These are phyloP conservation scores for Pyrrhoderma noxium DNA, from an alignment of 1,284 basidiomycete genomes.

Conservation along the genomic window DNA sequence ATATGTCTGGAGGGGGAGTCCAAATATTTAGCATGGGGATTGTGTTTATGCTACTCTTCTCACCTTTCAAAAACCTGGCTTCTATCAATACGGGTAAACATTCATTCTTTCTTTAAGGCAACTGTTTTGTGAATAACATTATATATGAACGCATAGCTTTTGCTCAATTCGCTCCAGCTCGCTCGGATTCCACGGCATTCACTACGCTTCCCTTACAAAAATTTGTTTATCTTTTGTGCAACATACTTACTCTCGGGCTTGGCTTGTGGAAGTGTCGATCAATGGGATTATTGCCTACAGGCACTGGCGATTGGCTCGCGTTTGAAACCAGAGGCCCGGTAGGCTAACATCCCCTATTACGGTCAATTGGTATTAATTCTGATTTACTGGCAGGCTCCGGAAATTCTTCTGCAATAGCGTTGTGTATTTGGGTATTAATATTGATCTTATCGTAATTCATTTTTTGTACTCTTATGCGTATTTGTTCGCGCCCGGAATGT, in stretches of 20 bases:
- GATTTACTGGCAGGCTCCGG: constrained; percentile 16
- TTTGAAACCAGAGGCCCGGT: constrained; percentile 77
- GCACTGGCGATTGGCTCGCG: constrained; percentile 87
- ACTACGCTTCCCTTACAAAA: constrained; percentile 59
- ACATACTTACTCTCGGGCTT: constrained; percentile 65
- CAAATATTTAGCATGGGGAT: constrained; percentile 94
- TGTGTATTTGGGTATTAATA: background rate
- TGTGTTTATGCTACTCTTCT: constrained; percentile 80
- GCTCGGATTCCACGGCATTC: constrained; percentile 41
- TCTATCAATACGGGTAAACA: constrained; percentile 67
- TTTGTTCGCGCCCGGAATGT: too few relatives aligned
- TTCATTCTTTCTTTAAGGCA: constrained; percentile 1
- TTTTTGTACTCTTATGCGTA: too few relatives aligned
- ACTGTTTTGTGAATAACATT: background rate
- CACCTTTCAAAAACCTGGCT: constrained; percentile 73
- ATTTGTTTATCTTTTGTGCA: constrained; percentile 60
- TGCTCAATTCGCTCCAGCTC: constrained; percentile 49
- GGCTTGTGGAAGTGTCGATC: constrained; percentile 87
- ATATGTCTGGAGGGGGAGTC: constrained; percentile 90
- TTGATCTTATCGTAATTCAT: too few relatives aligned
- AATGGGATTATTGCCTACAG: constrained; percentile 84
- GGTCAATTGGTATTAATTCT: background rate
- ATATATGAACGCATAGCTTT: constrained; percentile 51
- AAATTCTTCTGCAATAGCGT: constrained; percentile 18
- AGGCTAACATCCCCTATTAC: constrained; percentile 26